Evolutionary conservation across 129 eudicot species (phyloP).

Genomic region (Helichrysum umbraculigerum): DNA sequence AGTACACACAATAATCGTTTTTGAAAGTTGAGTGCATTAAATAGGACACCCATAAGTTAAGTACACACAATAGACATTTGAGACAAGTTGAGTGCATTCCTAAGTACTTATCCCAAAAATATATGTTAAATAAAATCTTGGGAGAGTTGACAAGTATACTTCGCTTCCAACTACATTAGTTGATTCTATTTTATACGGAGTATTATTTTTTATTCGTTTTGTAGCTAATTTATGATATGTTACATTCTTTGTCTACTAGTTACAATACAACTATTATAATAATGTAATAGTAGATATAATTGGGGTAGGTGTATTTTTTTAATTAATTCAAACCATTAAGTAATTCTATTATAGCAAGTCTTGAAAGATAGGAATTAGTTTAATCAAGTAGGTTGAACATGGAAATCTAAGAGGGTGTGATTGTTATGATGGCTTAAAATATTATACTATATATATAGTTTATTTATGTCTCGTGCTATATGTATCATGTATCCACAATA

Average conservation of each 20-base stretch:
- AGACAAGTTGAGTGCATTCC: too few relatives aligned
- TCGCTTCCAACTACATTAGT: slow-evolving; percentile 33
- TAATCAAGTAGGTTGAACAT: neutral
- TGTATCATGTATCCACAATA: slow-evolving; percentile 5
- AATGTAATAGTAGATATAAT: too few relatives aligned
- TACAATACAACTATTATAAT: neutral
- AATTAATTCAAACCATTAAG: neutral
- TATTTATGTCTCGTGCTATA: slow-evolving; percentile 16
- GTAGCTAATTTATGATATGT: slow-evolving; percentile 16
- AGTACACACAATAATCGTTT: too few relatives aligned
- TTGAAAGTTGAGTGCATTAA: too few relatives aligned
- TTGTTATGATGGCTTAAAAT: slow-evolving; percentile 9
- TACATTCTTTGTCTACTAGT: slow-evolving; percentile 37
- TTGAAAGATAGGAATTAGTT: slow-evolving; percentile 10
- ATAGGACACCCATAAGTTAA: too few relatives aligned
- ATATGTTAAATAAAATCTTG: slow-evolving; percentile 13
- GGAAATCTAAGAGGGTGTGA: neutral
- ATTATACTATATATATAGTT: slow-evolving; percentile 13
- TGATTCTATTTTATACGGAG: slow-evolving; percentile 29
- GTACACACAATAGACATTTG: too few relatives aligned
- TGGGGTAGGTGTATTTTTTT: neutral
- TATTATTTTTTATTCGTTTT: slow-evolving; percentile 17
- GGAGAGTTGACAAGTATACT: slow-evolving; percentile 45
- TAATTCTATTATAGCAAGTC: slow-evolving; percentile 2
- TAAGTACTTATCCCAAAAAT: too few relatives aligned